phyloP scores from a whole-genome alignment of 2,329 filamentous ascomycete species.

The Aureobasidium sp. region DNA sequence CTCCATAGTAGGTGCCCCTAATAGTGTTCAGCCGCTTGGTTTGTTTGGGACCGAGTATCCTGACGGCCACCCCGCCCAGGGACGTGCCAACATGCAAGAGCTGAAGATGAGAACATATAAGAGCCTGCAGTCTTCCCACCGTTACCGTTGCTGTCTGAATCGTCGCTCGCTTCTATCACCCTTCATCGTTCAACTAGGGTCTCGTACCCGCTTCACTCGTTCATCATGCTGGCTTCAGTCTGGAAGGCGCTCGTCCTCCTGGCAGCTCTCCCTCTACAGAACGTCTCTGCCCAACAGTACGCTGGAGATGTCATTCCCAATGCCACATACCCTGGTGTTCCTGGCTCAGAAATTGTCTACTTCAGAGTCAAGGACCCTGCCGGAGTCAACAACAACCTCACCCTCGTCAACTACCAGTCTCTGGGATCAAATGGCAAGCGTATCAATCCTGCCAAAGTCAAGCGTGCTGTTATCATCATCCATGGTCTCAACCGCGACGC shows the following conservation, averaged over 20 bases:
- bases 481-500: constrained; percentile 31
- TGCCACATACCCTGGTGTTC: constrained; percentile 24
- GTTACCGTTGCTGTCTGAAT: constrained; percentile 5
- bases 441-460: constrained; percentile 22
- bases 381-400: constrained; percentile 24
- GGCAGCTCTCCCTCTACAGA: constrained; percentile 2
- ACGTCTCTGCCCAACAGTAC: constrained; percentile 26
- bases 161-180: background rate
- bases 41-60: background rate
- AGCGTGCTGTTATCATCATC: constrained; percentile 31
- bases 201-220: background rate
- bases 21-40: constrained; percentile 8
- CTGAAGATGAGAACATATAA: constrained; percentile 6
- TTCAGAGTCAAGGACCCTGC: constrained; percentile 28
- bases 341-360: constrained; percentile 29
- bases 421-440: constrained; percentile 24
- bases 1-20: background rate
- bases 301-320: constrained; percentile 27
- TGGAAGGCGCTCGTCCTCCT: constrained; percentile 10
- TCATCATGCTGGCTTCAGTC: constrained; percentile 3
- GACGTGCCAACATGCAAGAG: background rate
- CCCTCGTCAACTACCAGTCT: constrained; percentile 31
- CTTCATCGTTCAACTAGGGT: background rate
- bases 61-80: background rate
- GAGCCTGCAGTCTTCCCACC: background rate